Conservation (phyloP, 352 stramenopile genomes). For the Globisporangium middletonii region DNA sequence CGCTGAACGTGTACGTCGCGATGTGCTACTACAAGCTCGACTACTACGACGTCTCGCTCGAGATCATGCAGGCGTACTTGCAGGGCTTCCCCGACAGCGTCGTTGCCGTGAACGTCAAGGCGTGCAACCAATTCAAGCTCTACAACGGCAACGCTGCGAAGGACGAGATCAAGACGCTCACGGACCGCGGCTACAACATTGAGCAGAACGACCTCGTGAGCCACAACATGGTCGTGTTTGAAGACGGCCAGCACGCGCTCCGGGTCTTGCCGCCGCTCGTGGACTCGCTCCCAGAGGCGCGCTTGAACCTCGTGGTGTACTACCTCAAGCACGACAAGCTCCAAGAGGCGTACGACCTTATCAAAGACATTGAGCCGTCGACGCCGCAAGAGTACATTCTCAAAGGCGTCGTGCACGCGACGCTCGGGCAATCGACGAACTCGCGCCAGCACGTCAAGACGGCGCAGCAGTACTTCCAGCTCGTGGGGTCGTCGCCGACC, state of each 20-base stretch:
- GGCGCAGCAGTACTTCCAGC: conserved; percentile 92
- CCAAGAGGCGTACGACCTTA: conserved; percentile 92
- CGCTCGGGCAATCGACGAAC: conserved; percentile 83
- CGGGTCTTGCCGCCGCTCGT: conserved; percentile 90
- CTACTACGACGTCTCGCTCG: conserved; percentile 96
- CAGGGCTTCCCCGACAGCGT: conserved; percentile 88
- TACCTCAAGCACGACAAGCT: conserved; percentile 91
- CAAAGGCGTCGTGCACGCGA: conserved; percentile 90
- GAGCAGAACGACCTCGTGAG: conserved; percentile 92
- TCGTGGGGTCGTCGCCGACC: conserved; percentile 90
- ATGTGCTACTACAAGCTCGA: conserved; percentile 99
- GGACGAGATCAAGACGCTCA: conserved; percentile 91
- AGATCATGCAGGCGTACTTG: conserved; percentile 96
- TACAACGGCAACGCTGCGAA: conserved; percentile 96
- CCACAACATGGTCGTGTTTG: conserved; percentile 97
- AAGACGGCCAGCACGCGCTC: conserved; percentile 90
- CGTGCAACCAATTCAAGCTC: conserved; percentile 96
- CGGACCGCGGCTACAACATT: conserved; percentile 85
- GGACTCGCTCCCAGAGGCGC: conserved; percentile 90
- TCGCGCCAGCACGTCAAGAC: conserved; percentile 91
- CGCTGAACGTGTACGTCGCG: conserved; percentile 97
- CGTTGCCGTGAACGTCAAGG: conserved; percentile 95
- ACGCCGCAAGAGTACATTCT: conserved; percentile 92
- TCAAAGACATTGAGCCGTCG: conserved; percentile 92
- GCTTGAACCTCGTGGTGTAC: conserved; percentile 95